Conservation (phyloP, 768 basidiomycete species). For the Suillus ampliporus region DNA sequence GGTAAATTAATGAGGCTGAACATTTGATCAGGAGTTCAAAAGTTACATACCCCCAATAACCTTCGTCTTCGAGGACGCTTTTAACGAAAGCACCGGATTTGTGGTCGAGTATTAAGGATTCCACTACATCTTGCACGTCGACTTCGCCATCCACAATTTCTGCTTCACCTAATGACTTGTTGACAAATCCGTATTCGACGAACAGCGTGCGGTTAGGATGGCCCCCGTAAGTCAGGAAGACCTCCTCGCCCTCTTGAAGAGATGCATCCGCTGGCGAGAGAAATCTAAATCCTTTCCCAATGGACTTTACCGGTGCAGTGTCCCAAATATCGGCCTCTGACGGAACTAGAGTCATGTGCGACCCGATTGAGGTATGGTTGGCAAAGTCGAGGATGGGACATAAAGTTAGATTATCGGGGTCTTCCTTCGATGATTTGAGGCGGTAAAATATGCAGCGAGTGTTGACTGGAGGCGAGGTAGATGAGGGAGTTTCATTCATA, state of each 20-base stretch:
- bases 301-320: conserved; percentile 38
- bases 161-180: conserved; percentile 36
- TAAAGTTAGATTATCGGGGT: conserved; percentile 82
- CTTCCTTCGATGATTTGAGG: conserved; percentile 50
- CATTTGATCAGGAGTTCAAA: conserved; percentile 10
- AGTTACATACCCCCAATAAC: conserved; percentile 82
- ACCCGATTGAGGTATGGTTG: conserved; percentile 63
- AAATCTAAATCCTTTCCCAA: conserved; percentile 56
- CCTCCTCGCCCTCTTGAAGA: conserved; percentile 61
- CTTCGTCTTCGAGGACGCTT: conserved; percentile 58
- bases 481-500: conserved; percentile 12
- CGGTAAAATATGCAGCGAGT: conserved; percentile 87
- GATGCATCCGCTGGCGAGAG: conserved; percentile 49
- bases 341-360: conserved; percentile 50
- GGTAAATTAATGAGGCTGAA: not conserved
- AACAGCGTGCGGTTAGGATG: conserved; percentile 82
- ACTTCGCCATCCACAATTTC: conserved; percentile 55
- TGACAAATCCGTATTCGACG: conserved; percentile 90
- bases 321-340: conserved; percentile 44
- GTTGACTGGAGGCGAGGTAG: conserved; percentile 64
- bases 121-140: conserved; percentile 61
- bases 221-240: conserved; percentile 79
- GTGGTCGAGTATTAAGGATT: conserved; percentile 53
- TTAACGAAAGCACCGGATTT: conserved; percentile 52
- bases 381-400: conserved; percentile 93